A percentile compares a stretch with the other conserved stretches of the same genome.
phyloP scores from a whole-genome alignment of 345 rosid species.

The Hibiscus tridactylites region DNA sequence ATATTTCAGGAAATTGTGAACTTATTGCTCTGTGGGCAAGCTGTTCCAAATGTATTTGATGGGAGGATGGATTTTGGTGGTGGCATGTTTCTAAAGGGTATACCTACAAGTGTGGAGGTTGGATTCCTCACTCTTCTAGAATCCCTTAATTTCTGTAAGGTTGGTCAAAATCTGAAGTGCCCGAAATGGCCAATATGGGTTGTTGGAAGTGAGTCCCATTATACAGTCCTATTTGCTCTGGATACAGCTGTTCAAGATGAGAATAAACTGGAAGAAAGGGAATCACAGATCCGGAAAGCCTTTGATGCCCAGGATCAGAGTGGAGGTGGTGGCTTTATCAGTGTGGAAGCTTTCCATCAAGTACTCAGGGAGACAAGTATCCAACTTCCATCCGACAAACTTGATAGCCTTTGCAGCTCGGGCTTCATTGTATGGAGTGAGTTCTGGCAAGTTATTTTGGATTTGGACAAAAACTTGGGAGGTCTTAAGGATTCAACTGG shows the following conservation, averaged over 20 bases:
- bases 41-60: conserved; percentile 90
- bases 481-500: conserved; percentile 90
- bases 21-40: conserved; percentile 87
- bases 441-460: conserved; percentile 86
- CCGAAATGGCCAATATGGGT: conserved; percentile 99
- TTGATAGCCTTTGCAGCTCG: conserved; percentile 56
- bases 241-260: conserved; percentile 83
- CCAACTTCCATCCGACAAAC: conserved; percentile 63
- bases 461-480: conserved; percentile 64
- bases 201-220: conserved; percentile 96
- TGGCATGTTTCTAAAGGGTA: conserved; percentile 86
- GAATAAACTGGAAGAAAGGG: conserved; percentile 91
- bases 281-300: conserved; percentile 76
- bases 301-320: conserved; percentile 94
- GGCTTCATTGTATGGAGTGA: conserved; percentile 98
- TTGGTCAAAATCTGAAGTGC: conserved; percentile 86
- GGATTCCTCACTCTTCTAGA: conserved; percentile 95
- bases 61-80: conserved; percentile 98
- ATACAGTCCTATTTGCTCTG: conserved; percentile 88
- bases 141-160: conserved; percentile 92
- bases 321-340: conserved; percentile 96
- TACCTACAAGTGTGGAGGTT: conserved; percentile 73
- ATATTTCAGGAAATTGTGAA: conserved; percentile 81
- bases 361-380: conserved; percentile 57
- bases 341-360: conserved; percentile 89